A percentile compares a stretch with the other conserved stretches of the same genome.
Conservation (phyloP, 1,284 basidiomycete genomes). For the Cryptococcus wingfieldii region DNA sequence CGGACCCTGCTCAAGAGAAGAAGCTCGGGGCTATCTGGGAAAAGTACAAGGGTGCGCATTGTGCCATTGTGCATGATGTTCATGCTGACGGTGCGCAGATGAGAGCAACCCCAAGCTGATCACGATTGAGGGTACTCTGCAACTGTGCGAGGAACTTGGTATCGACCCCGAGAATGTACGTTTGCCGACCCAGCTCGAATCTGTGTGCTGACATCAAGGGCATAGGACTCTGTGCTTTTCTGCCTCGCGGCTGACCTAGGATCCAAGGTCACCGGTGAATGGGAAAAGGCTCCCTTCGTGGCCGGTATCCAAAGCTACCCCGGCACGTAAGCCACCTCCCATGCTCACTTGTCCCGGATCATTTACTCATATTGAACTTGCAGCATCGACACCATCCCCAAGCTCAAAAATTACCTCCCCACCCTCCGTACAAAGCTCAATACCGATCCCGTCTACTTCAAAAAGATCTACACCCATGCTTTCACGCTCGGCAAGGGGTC, state of each 20-base stretch:
- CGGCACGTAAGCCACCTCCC: constrained; percentile 25
- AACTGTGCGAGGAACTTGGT: constrained; percentile 43
- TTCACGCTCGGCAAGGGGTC: constrained; percentile 71
- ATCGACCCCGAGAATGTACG: constrained; percentile 46
- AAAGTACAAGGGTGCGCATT: constrained; percentile 42
- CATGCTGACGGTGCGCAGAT: neutral
- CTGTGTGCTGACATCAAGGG: neutral
- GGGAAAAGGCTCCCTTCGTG: constrained; percentile 69
- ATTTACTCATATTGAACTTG: neutral
- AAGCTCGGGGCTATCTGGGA: constrained; percentile 49
- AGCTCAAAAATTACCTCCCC: constrained; percentile 62
- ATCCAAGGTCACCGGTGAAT: constrained; percentile 60
- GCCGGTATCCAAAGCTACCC: constrained; percentile 67
- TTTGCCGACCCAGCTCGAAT: neutral
- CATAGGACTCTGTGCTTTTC: constrained; percentile 46
- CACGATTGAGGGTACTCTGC: constrained; percentile 49
- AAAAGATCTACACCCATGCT: constrained; percentile 79
- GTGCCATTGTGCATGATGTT: neutral
- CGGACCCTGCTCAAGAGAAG: constrained; percentile 36
- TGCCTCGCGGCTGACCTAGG: constrained; percentile 48
- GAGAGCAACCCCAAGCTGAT: constrained; percentile 39
- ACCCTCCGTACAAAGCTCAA: constrained; percentile 62
- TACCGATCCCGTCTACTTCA: constrained; percentile 70
- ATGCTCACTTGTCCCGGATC: neutral
- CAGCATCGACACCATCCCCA: constrained; percentile 67